These are phyloP conservation scores for Nicotiana sylvestris DNA, from an alignment of 257 asterid genomes.

Conservation along the genomic window DNA sequence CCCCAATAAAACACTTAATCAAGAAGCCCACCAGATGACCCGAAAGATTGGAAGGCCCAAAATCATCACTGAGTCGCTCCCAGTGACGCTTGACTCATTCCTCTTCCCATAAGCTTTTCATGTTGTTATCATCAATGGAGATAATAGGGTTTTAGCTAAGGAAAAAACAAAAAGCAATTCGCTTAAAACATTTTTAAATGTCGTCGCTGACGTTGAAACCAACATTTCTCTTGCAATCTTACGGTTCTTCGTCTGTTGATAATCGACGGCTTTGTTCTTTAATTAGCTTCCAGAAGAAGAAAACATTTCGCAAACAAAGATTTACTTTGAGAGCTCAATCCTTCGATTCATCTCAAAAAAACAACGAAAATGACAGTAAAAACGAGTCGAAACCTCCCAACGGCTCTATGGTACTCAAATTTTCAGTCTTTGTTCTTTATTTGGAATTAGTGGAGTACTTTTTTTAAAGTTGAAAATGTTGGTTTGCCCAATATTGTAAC, in stretches of 20 bases:
- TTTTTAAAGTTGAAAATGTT: background rate
- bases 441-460: no score
- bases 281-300: conserved; percentile 32
- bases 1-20: background rate
- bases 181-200: conserved; percentile 30
- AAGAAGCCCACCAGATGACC: background rate
- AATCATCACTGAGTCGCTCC: background rate
- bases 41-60: background rate
- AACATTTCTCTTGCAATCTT: conserved; percentile 36
- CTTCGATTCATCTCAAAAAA: conserved; percentile 14
- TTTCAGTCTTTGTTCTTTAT: background rate
- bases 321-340: conserved; percentile 50
- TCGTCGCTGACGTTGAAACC: conserved; percentile 56
- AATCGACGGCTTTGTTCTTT: conserved; percentile 23
- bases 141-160: conserved; percentile 15
- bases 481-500: background rate
- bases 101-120: conserved; percentile 9
- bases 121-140: conserved; percentile 21
- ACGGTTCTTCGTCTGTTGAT: conserved; percentile 27
- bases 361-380: conserved; percentile 25
- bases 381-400: conserved; percentile 54
- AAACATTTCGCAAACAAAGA: conserved; percentile 33
- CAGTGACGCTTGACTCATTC: background rate
- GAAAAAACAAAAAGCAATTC: background rate
- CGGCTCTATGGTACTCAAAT: conserved; percentile 51